Conservation (phyloP, 2,329 filamentous ascomycete genomes). For the Ophiosphaerella korrae region DNA sequence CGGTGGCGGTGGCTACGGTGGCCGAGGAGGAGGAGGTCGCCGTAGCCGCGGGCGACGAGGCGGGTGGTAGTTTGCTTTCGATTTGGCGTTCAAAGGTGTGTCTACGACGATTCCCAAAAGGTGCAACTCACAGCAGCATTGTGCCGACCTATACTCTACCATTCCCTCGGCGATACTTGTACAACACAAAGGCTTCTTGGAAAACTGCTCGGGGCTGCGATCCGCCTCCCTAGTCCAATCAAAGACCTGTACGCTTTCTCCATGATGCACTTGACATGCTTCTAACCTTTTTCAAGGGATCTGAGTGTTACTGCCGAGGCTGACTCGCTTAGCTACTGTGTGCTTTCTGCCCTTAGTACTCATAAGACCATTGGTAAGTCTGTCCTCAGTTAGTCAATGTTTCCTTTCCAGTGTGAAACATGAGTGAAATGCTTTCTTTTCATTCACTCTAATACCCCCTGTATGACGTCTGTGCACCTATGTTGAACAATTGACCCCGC, state of each 20-base stretch:
- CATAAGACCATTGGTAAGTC: not conserved
- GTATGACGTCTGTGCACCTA: not conserved
- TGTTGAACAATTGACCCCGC: not conserved
- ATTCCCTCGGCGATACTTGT: slow-evolving; percentile 24
- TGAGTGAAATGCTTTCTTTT: no score
- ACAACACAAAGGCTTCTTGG: slow-evolving; percentile 27
- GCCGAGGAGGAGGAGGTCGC: slow-evolving; percentile 38
- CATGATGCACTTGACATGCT: slow-evolving; percentile 31
- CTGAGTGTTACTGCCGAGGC: slow-evolving; percentile 14
- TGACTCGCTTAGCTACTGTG: not conserved
- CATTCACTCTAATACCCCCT: no score
- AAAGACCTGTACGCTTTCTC: slow-evolving; percentile 42
- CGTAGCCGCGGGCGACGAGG: slow-evolving; percentile 26
- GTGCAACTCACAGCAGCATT: slow-evolving; percentile 41
- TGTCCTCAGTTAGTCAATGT: not conserved
- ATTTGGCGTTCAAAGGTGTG: slow-evolving; percentile 45
- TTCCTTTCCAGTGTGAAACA: no score
- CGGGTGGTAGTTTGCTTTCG: slow-evolving; percentile 32
- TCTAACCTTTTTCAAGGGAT: slow-evolving; percentile 42
- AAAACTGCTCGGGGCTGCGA: slow-evolving; percentile 16
- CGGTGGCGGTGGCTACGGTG: slow-evolving; percentile 24
- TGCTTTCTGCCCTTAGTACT: not conserved
- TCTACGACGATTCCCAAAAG: slow-evolving; percentile 38
- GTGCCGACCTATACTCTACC: slow-evolving; percentile 25
- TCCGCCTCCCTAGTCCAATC: slow-evolving; percentile 36